Evolutionary conservation across 768 basidiomycete species (phyloP).

Genomic region (Gloeopeniophorella convolvens): DNA sequence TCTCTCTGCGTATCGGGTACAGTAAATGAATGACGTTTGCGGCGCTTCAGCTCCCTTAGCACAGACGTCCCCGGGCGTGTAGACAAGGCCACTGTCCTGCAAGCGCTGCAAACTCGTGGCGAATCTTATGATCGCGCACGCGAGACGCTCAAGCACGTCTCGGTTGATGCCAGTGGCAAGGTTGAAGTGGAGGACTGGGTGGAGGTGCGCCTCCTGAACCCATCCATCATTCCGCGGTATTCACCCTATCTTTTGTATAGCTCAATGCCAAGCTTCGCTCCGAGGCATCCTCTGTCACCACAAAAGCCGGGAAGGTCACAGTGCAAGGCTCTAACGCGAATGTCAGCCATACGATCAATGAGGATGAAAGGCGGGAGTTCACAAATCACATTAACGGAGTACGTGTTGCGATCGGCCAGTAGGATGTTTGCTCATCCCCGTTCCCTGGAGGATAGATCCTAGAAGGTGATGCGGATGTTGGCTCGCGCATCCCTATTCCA

Average conservation of each 20-base stretch:
- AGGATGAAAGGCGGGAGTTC: constrained; percentile 92
- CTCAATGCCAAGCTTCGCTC: constrained; percentile 74
- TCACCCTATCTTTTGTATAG: constrained; percentile 32
- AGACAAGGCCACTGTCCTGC: constrained; percentile 76
- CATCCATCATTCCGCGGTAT: not conserved
- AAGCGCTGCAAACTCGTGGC: constrained; percentile 69
- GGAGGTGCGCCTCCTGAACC: constrained; percentile 50
- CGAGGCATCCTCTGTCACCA: constrained; percentile 36
- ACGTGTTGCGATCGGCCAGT: constrained; percentile 30
- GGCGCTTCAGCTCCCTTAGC: constrained; percentile 48
- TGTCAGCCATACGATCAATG: constrained; percentile 95
- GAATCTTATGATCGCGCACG: constrained; percentile 87
- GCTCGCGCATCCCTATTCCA: constrained; percentile 80
- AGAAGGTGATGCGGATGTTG: constrained; percentile 84
- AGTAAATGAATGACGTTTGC: constrained; percentile 15
- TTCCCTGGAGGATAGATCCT: constrained; percentile 57
- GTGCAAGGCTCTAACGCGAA: constrained; percentile 94
- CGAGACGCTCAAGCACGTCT: constrained; percentile 89
- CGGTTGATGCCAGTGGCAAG: constrained; percentile 90
- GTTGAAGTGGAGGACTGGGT: constrained; percentile 98
- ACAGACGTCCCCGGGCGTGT: constrained; percentile 80
- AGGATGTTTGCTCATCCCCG: not conserved
- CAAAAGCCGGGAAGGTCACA: constrained; percentile 83
- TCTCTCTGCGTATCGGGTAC: constrained; percentile 3
- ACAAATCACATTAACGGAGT: constrained; percentile 98